These are phyloP conservation scores for Lipomyces spencermartinsiae DNA, from an alignment of 805 yeast genomes.

Conservation along the genomic window DNA sequence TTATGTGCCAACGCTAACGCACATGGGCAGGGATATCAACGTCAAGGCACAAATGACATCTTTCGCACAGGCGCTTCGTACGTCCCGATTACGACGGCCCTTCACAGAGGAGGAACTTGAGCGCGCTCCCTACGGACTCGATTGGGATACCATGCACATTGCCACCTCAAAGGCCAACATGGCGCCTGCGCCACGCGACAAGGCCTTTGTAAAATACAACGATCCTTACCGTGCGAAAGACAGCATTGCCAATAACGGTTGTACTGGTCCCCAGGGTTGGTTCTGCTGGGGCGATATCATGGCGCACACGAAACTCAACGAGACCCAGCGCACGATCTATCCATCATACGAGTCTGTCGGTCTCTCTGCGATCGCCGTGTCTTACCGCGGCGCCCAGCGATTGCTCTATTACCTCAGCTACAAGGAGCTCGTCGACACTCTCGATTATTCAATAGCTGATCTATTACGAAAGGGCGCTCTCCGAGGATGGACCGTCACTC, in stretches of 20 bases:
- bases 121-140: constrained; percentile 28
- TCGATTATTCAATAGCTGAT: constrained; percentile 18
- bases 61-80: constrained; percentile 12
- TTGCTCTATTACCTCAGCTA: constrained; percentile 22
- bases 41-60: constrained; percentile 11
- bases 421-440: constrained; percentile 18
- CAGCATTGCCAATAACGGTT: constrained; percentile 10
- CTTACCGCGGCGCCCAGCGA: constrained; percentile 32
- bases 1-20: not conserved
- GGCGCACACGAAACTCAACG: constrained; percentile 2
- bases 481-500: constrained; percentile 22
- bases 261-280: not conserved
- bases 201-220: constrained; percentile 6
- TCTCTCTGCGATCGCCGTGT: constrained; percentile 16
- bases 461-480: constrained; percentile 14
- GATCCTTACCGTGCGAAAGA: constrained; percentile 17
- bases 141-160: constrained; percentile 26
- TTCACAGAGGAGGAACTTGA: constrained; percentile 9
- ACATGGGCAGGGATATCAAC: constrained; percentile 11
- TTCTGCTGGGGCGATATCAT: constrained; percentile 19
- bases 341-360: constrained; percentile 24
- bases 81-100: constrained; percentile 14
- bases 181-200: constrained; percentile 12
- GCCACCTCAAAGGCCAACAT: constrained; percentile 12
- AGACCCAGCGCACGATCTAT: constrained; percentile 10